phyloP scores from a whole-genome alignment of 768 basidiomycete genomes.

The Fomitopsis serialis region DNA sequence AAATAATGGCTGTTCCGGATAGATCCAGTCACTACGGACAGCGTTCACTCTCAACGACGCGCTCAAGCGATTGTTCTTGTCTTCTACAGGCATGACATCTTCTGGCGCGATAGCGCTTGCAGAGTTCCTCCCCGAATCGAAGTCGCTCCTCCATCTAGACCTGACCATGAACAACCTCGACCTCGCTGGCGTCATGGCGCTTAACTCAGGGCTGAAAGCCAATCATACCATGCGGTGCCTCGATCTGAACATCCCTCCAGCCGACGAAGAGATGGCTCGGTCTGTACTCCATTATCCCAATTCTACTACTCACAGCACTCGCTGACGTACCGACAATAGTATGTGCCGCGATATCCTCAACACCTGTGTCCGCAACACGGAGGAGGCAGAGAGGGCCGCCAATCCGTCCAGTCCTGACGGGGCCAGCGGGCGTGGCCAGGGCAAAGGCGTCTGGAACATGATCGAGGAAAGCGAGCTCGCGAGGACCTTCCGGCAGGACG shows the following conservation, averaged over 20 bases:
- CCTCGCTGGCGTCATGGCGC: slow-evolving; percentile 89
- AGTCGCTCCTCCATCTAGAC: slow-evolving; percentile 86
- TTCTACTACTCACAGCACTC: no score
- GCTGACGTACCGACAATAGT: slow-evolving; percentile 25
- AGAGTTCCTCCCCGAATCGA: slow-evolving; percentile 91
- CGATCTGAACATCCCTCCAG: slow-evolving; percentile 88
- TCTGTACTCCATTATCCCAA: slow-evolving; percentile 13
- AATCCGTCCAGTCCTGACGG: slow-evolving; percentile 18
- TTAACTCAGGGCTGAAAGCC: slow-evolving; percentile 77
- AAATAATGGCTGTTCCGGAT: not conserved
- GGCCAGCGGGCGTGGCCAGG: slow-evolving; percentile 44
- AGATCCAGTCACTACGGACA: slow-evolving; percentile 85
- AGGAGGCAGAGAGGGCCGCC: slow-evolving; percentile 58
- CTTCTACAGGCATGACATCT: slow-evolving; percentile 73
- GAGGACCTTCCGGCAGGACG: slow-evolving; percentile 53
- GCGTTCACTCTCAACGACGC: slow-evolving; percentile 90
- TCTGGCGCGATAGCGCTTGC: slow-evolving; percentile 91
- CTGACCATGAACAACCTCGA: slow-evolving; percentile 80
- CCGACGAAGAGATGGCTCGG: slow-evolving; percentile 75
- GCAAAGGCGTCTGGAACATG: slow-evolving; percentile 77
- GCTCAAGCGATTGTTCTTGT: slow-evolving; percentile 88
- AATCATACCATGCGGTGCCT: slow-evolving; percentile 88
- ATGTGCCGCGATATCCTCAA: slow-evolving; percentile 88
- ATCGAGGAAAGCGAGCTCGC: slow-evolving; percentile 84
- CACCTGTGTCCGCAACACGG: slow-evolving; percentile 90